These are phyloP conservation scores for Coemansia sp. DNA, from an alignment of 192 early-diverging fungal genomes.

Conservation along the genomic window DNA sequence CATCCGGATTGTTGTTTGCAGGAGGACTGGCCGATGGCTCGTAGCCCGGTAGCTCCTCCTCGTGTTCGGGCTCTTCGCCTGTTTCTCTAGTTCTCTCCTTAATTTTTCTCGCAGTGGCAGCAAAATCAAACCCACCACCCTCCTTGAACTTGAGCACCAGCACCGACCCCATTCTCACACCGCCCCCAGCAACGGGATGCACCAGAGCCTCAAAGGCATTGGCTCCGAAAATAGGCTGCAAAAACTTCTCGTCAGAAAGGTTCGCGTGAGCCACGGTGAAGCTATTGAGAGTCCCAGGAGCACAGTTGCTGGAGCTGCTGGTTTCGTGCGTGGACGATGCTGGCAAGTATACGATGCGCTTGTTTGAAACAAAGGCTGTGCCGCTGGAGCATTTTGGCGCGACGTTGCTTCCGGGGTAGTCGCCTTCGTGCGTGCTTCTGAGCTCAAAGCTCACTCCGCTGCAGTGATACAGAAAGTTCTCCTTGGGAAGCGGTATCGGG, in stretches of 20 bases:
- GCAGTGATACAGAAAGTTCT: constrained; percentile 52
- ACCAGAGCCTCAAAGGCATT: constrained; percentile 36
- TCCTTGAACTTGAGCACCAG: constrained; percentile 40
- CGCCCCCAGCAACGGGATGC: constrained; percentile 15
- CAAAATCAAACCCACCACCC: constrained; percentile 48
- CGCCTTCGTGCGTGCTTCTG: constrained; percentile 16
- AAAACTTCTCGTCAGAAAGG: constrained; percentile 21
- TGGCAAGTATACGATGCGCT: constrained; percentile 40
- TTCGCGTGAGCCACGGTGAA: constrained; percentile 35
- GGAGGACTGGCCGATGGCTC: constrained; percentile 6
- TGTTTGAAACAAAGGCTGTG: constrained; percentile 47
- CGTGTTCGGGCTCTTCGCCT: constrained; percentile 31
- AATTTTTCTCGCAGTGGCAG: constrained; percentile 32
- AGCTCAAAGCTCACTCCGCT: constrained; percentile 49
- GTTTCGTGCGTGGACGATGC: constrained; percentile 20
- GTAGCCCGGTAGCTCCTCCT: constrained; percentile 42
- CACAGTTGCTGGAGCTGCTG: constrained; percentile 5
- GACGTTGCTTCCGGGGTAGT: constrained; percentile 30
- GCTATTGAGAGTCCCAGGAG: constrained; percentile 15
- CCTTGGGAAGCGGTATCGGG: constrained; percentile 37
- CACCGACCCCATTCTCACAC: constrained; percentile 1
- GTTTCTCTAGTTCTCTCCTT: constrained; percentile 29
- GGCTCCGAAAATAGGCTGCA: constrained; percentile 38
- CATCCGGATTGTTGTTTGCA: background rate
- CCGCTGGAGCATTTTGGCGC: constrained; percentile 17